These are phyloP conservation scores for Talaromyces marneffei DNA, from an alignment of 2,329 filamentous ascomycete species.

Conservation along the genomic window DNA sequence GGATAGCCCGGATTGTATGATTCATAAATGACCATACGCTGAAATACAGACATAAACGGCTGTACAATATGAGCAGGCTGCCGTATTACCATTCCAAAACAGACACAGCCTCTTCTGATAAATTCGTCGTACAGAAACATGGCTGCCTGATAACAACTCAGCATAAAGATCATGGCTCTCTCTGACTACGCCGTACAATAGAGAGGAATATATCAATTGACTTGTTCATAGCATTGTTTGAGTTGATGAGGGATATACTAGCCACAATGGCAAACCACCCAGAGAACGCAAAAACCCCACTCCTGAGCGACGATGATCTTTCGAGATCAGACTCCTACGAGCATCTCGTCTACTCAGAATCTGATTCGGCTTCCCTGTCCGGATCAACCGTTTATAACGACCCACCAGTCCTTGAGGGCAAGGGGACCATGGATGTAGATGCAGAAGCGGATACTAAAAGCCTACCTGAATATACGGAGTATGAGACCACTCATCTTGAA, in stretches of 20 bases:
- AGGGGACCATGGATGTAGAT: background rate
- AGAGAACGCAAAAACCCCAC: background rate
- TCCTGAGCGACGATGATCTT: background rate
- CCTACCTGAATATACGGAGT: constrained; percentile 3
- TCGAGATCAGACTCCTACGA: constrained; percentile 1
- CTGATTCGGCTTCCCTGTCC: background rate
- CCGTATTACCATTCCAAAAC: background rate
- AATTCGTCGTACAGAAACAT: background rate
- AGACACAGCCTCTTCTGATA: background rate
- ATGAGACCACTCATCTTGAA: background rate
- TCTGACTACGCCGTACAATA: background rate
- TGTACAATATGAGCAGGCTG: background rate
- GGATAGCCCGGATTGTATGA: background rate
- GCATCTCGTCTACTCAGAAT: constrained; percentile 2
- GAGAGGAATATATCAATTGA: background rate
- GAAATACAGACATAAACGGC: background rate
- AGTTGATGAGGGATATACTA: background rate
- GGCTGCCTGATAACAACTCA: background rate
- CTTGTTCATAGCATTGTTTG: background rate
- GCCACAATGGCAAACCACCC: background rate
- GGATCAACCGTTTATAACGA: constrained; percentile 1
- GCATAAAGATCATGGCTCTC: background rate
- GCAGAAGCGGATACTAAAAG: constrained; percentile 1
- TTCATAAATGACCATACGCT: background rate
- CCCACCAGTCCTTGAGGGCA: background rate